Percentiles rank a stretch among this genome's conserved stretches.
These are phyloP conservation scores for Chalciporus sphaerocephalus DNA, from an alignment of 768 basidiomycete genomes.

Conservation along the genomic window DNA sequence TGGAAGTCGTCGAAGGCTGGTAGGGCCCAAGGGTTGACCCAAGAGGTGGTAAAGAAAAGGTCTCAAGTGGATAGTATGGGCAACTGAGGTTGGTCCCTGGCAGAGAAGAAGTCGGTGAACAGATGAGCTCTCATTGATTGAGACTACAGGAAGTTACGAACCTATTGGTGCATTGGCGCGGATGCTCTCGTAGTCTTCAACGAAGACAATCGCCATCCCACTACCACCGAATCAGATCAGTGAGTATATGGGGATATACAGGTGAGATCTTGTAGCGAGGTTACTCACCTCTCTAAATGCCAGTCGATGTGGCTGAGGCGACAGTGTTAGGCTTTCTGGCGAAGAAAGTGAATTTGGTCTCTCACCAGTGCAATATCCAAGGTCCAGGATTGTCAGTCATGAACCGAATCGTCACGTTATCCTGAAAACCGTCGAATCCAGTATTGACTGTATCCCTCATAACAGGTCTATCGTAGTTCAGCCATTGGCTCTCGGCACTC, in stretches of 20 bases:
- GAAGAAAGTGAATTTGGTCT: background rate
- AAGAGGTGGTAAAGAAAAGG: background rate
- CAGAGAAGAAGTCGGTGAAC: background rate
- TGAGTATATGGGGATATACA: background rate
- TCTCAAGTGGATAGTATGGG: background rate
- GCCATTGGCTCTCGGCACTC: constrained; percentile 34
- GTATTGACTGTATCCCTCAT: constrained; percentile 43
- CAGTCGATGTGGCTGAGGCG: constrained; percentile 17
- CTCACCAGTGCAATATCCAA: constrained; percentile 28
- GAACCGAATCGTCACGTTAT: constrained; percentile 42
- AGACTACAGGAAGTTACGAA: background rate
- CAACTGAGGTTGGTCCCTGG: background rate
- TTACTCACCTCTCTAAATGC: constrained; percentile 16
- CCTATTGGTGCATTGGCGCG: background rate
- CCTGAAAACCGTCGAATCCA: constrained; percentile 7
- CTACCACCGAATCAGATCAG: background rate
- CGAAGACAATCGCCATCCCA: constrained; percentile 15
- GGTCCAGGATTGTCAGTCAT: constrained; percentile 51
- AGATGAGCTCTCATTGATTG: background rate
- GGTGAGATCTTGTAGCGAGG: background rate
- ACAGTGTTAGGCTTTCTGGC: background rate
- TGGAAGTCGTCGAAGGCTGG: background rate
- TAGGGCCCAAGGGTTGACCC: background rate
- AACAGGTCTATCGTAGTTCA: constrained; percentile 52
- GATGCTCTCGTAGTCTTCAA: constrained; percentile 8